These are phyloP conservation scores for Gymnopilus dilepis DNA, from an alignment of 768 basidiomycete genomes.

Conservation along the genomic window DNA sequence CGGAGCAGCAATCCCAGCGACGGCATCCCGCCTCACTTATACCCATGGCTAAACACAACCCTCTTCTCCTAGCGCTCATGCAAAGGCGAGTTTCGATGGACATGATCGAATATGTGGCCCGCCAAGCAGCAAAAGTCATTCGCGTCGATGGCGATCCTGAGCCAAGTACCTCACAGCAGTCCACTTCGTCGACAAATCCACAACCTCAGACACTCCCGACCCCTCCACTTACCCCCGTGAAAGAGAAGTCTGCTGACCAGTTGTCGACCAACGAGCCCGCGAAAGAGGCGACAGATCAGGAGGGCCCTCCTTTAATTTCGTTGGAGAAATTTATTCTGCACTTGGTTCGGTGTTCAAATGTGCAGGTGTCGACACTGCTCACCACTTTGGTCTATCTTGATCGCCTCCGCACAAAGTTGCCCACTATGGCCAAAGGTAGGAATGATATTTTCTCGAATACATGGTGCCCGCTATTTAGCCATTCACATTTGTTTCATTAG, in stretches of 20 bases:
- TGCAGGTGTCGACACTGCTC: conserved; percentile 89
- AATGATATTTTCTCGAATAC: conserved; percentile 20
- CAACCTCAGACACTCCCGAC: conserved; percentile 54
- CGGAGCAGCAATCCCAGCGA: conserved; percentile 33
- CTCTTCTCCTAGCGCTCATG: conserved; percentile 80
- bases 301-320: conserved; percentile 47
- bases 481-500: conserved; percentile 39
- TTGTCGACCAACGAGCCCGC: conserved; percentile 30
- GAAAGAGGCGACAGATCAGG: conserved; percentile 21
- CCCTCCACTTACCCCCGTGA: conserved; percentile 70
- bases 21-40: conserved; percentile 84
- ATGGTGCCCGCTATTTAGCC: conserved; percentile 10
- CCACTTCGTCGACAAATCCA: conserved; percentile 19
- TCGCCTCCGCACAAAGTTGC: conserved; percentile 80
- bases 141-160: conserved; percentile 59
- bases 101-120: conserved; percentile 87
- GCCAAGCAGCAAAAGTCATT: conserved; percentile 78
- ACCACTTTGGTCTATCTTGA: conserved; percentile 93
- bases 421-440: conserved; percentile 84
- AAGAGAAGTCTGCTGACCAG: conserved; percentile 43
- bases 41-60: conserved; percentile 77
- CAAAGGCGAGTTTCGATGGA: conserved; percentile 77
- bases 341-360: conserved; percentile 81
- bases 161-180: conserved; percentile 1
- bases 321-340: conserved; percentile 86